Percentiles rank a stretch among this genome's conserved stretches.
These are phyloP conservation scores for Phytophthora cryptogea DNA, from an alignment of 352 stramenopile species.

Conservation along the genomic window DNA sequence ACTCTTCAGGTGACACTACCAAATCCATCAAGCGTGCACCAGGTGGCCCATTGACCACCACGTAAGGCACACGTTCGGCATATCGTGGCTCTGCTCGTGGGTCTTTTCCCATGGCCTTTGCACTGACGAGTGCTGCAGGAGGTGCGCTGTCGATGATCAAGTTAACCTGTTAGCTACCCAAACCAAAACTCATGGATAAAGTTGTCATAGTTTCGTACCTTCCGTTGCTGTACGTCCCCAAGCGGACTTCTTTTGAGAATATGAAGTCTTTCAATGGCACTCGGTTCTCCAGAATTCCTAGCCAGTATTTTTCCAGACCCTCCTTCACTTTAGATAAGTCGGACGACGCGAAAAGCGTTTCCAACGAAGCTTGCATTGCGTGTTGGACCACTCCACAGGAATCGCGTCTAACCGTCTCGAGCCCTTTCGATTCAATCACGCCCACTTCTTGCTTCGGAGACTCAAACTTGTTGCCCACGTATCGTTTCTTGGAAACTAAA, in stretches of 20 bases:
- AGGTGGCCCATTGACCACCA: constrained; percentile 90
- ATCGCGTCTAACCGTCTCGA: constrained; percentile 93
- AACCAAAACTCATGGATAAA: neutral
- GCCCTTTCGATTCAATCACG: constrained; percentile 90
- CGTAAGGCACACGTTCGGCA: constrained; percentile 89
- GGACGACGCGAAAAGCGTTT: constrained; percentile 67
- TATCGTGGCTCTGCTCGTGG: constrained; percentile 77
- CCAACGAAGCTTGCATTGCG: constrained; percentile 66
- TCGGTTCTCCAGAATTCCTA: constrained; percentile 64
- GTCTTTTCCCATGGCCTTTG: constrained; percentile 82
- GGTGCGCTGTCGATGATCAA: constrained; percentile 50
- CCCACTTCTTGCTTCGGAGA: constrained; percentile 46
- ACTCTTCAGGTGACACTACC: constrained; percentile 84
- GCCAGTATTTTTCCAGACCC: constrained; percentile 65
- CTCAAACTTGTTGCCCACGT: constrained; percentile 91
- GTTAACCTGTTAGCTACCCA: constrained; percentile 2
- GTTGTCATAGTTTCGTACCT: constrained; percentile 32
- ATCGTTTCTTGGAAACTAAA: constrained; percentile 96
- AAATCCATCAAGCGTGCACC: constrained; percentile 90
- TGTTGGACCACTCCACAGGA: constrained; percentile 89
- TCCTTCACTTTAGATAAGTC: constrained; percentile 78
- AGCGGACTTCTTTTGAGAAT: constrained; percentile 85
- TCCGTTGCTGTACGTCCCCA: constrained; percentile 78
- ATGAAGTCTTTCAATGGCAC: constrained; percentile 80
- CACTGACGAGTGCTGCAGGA: constrained; percentile 77